Base-by-base conservation (phyloP, 2,329 filamentous ascomycete species). In the Acephala macrosclerotiorum region DNA sequence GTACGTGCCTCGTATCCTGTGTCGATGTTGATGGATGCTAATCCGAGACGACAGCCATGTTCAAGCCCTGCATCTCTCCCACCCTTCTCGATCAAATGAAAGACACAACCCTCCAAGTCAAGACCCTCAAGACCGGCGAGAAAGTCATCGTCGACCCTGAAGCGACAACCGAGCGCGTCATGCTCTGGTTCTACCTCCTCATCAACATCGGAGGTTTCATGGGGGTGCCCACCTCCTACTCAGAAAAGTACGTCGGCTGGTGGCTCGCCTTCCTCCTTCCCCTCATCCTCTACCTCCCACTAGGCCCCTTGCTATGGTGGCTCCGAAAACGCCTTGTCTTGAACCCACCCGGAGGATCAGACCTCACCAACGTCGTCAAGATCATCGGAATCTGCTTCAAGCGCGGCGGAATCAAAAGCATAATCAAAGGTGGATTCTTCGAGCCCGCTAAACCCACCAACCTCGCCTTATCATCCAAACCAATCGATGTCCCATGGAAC, bases 401-500 rank as follows among this genome's bases (percentile, higher is more conserved):
- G 53, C 78, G 80, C 47, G 81, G 81, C 91, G 90, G 18, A 92
- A 89, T 6, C 86, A 92, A 84, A 63, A 89, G 89, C 75, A 87
- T 86, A 22, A 56, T 61, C 53, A 79, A 80, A 8, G 62, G 55
- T 40, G 81, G 81, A 26, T 89, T 91, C 79, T 93, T 90, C 85
- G 87, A 93, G 22, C 75, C 82, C 5, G 88, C 87, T 63, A 91
- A 91, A 79, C 91, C 91, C 2, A 90, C 87, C 1, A 80, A 82
- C 47, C 81, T 91, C 7, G 80, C 85, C 11, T 79, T 82, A 33
- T 78, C 77, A 1, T 76, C 83, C 69, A 86, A 87, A 64, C 90
- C 90, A 0, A 61, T 66, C 0, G 93, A 90, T 87, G 93, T 94
- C 87, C 90, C 88, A 0, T 94, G 93, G 74, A 91, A 94, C 68